Evolutionary conservation across 2,329 filamentous ascomycete genomes (phyloP).

Genomic region (Pseudogymnoascus sp.): DNA sequence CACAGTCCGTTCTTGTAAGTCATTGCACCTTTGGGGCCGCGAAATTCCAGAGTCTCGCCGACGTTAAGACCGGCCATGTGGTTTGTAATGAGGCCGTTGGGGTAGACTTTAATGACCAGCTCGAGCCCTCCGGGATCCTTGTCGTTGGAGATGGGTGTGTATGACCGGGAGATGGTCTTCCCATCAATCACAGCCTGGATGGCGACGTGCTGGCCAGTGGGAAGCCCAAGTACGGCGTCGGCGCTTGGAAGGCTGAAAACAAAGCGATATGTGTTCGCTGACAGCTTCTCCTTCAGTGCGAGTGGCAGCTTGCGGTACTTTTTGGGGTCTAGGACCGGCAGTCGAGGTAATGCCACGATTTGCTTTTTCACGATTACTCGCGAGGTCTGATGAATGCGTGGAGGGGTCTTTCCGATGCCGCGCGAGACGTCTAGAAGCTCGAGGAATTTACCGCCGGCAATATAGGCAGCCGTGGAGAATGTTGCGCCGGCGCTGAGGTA

Average conservation of each 20-base stretch:
- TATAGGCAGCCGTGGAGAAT: not conserved
- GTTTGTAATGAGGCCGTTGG: slow-evolving; percentile 41
- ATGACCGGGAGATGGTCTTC: slow-evolving; percentile 29
- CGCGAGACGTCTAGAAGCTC: not conserved
- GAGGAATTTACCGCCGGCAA: not conserved
- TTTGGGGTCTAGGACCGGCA: slow-evolving; percentile 12
- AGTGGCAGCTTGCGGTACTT: slow-evolving; percentile 18
- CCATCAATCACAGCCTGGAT: slow-evolving; percentile 30
- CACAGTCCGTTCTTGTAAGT: slow-evolving; percentile 36
- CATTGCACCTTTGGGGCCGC: slow-evolving; percentile 50
- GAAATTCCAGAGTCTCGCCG: slow-evolving; percentile 42
- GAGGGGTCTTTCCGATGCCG: not conserved
- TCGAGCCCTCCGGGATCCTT: slow-evolving; percentile 40
- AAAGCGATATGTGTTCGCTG: slow-evolving; percentile 15
- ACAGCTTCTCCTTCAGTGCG: slow-evolving; percentile 15
- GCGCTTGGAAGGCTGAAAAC: slow-evolving; percentile 28
- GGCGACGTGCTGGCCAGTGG: slow-evolving; percentile 34
- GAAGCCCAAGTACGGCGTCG: slow-evolving; percentile 30
- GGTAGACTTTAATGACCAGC: slow-evolving; percentile 44
- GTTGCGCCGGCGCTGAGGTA: slow-evolving; percentile 2
- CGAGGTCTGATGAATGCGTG: not conserved
- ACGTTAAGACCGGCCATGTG: slow-evolving; percentile 39
- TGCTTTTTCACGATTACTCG: not conserved
- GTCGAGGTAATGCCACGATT: not conserved
- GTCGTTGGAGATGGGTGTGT: slow-evolving; percentile 41